phyloP scores from a whole-genome alignment of 495 filamentous ascomycete species.

The Apodospora peruviana region DNA sequence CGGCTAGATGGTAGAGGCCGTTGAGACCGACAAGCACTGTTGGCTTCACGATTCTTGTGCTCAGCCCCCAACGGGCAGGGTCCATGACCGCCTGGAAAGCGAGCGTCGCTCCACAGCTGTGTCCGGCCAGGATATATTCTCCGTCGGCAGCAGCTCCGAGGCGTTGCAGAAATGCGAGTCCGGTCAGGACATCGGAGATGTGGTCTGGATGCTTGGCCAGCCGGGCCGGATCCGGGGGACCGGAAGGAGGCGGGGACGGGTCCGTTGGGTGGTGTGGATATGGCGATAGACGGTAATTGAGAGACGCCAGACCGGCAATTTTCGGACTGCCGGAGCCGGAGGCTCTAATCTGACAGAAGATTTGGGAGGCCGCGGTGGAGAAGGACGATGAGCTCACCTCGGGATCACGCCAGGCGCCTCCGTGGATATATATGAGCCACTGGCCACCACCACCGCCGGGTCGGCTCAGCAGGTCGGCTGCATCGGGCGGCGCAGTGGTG shows the following conservation, averaged over 20 bases:
- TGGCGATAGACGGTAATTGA: constrained; percentile 77
- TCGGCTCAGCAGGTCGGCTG: constrained; percentile 2
- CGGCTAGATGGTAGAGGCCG: constrained; percentile 59
- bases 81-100: constrained; percentile 63
- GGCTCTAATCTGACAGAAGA: constrained; percentile 6
- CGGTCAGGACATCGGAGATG: constrained; percentile 61
- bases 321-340: constrained; percentile 6
- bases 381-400: constrained; percentile 40
- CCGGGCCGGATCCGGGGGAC: constrained; percentile 21
- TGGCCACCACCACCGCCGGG: too few relatives aligned
- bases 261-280: constrained; percentile 57
- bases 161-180: constrained; percentile 54
- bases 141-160: constrained; percentile 25
- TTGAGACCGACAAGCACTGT: constrained; percentile 43
- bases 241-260: constrained; percentile 18
- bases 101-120: constrained; percentile 71
- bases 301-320: constrained; percentile 61
- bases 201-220: constrained; percentile 65
- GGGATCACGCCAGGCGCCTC: constrained; percentile 86
- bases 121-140: constrained; percentile 63
- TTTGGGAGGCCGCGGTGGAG: constrained; percentile 7
- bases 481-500: not conserved
- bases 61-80: constrained; percentile 16
- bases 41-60: constrained; percentile 10
- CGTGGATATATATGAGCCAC: constrained; percentile 67